Evolutionary conservation across 805 yeast species (phyloP).

Genomic region (Hanseniaspora singularis): DNA sequence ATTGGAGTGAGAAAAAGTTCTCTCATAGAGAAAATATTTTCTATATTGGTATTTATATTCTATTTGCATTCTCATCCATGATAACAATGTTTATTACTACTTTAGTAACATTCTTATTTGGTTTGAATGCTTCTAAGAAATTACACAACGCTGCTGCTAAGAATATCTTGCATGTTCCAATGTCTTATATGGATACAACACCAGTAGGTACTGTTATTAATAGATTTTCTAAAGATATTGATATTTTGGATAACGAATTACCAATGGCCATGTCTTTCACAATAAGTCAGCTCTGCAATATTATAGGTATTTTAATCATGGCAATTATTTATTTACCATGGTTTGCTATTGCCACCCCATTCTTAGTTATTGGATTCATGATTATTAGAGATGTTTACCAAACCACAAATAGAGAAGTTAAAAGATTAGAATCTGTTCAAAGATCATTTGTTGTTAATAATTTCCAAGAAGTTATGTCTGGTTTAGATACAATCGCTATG

Average conservation of each 20-base stretch:
- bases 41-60: constrained; percentile 64
- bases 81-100: constrained; percentile 35
- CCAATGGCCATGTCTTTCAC: constrained; percentile 56
- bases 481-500: constrained; percentile 55
- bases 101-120: constrained; percentile 37
- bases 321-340: constrained; percentile 65
- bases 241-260: constrained; percentile 60
- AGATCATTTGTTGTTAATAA: constrained; percentile 61
- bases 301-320: constrained; percentile 46
- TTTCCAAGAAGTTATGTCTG: constrained; percentile 59
- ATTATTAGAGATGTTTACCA: constrained; percentile 46
- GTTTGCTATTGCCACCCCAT: constrained; percentile 56
- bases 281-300: constrained; percentile 39
- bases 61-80: constrained; percentile 42
- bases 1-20: constrained; percentile 59
- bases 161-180: constrained; percentile 60
- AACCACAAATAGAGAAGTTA: constrained; percentile 62
- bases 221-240: constrained; percentile 70
- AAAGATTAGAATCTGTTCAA: constrained; percentile 60
- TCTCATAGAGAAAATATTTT: constrained; percentile 36
- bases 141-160: constrained; percentile 52
- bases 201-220: constrained; percentile 81
- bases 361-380: constrained; percentile 34
- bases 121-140: constrained; percentile 43
- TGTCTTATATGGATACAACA: constrained; percentile 72